Percentiles rank a stretch among this genome's conserved stretches.
These are phyloP conservation scores for Kazachstania martiniae DNA, from an alignment of 805 yeast species.

Conservation along the genomic window DNA sequence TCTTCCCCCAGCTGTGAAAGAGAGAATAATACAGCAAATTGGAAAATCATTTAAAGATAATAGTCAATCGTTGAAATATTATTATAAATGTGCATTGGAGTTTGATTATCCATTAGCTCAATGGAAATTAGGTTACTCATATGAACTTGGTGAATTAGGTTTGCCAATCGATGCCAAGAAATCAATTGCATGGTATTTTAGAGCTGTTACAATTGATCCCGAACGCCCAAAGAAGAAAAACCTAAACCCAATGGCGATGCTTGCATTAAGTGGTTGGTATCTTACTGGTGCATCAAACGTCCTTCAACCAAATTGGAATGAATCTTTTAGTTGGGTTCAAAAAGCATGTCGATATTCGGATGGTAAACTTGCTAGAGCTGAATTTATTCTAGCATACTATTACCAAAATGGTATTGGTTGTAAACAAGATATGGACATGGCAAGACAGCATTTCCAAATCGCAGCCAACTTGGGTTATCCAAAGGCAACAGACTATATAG, in stretches of 20 bases:
- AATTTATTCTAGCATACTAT: slow-evolving; percentile 59
- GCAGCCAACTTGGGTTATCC: slow-evolving; percentile 57
- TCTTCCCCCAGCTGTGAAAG: slow-evolving; percentile 16
- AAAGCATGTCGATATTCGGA: slow-evolving; percentile 38
- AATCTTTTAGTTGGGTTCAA: slow-evolving; percentile 58
- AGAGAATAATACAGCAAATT: slow-evolving; percentile 3
- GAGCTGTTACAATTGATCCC: slow-evolving; percentile 36
- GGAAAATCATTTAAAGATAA: slow-evolving; percentile 19
- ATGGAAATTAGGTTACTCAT: slow-evolving; percentile 58
- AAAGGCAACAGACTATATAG: slow-evolving; percentile 40
- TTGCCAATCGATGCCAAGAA: slow-evolving; percentile 42
- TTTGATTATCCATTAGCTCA: slow-evolving; percentile 57
- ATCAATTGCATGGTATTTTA: slow-evolving; percentile 64
- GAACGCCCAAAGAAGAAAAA: slow-evolving; percentile 31
- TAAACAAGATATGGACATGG: slow-evolving; percentile 31
- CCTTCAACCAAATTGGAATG: slow-evolving; percentile 44
- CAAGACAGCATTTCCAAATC: slow-evolving; percentile 40
- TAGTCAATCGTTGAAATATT: slow-evolving; percentile 39
- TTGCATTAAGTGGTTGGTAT: slow-evolving; percentile 70
- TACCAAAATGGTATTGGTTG: slow-evolving; percentile 58
- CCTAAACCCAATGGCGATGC: slow-evolving; percentile 49
- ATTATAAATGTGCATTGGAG: slow-evolving; percentile 45
- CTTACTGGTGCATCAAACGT: slow-evolving; percentile 54
- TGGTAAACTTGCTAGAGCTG: slow-evolving; percentile 49
- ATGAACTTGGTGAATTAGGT: slow-evolving; percentile 56